Evolutionary conservation across 768 basidiomycete species (phyloP).

Genomic region (Rubroboletus satanas): DNA sequence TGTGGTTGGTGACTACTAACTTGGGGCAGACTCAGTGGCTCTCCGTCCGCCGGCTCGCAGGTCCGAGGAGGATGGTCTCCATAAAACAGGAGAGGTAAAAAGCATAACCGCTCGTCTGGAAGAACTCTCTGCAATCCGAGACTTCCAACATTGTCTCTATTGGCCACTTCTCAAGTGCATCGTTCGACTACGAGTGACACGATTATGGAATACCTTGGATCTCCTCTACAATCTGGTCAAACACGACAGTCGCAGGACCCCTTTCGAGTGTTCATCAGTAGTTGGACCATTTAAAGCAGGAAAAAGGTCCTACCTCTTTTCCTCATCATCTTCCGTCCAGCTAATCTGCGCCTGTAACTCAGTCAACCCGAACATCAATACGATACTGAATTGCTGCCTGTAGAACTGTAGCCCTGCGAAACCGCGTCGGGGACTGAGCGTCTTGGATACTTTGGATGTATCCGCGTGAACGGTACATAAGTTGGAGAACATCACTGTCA

Average conservation of each 20-base stretch:
- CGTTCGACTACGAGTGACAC: background rate
- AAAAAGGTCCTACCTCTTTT: conserved; percentile 16
- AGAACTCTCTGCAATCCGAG: background rate
- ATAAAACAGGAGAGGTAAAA: background rate
- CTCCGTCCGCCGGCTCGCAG: no score
- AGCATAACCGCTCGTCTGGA: background rate
- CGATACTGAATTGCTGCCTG: conserved; percentile 35
- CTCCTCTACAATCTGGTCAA: conserved; percentile 32
- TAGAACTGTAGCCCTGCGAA: conserved; percentile 31
- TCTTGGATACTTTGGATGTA: conserved; percentile 28
- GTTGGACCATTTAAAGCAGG: background rate
- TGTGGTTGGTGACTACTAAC: no score
- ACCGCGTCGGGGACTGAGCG: conserved; percentile 28
- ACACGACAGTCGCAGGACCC: conserved; percentile 32
- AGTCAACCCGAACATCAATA: conserved; percentile 42
- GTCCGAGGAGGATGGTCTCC: background rate
- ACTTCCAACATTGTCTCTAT: background rate
- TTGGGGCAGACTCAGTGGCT: no score
- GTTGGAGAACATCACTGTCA: conserved; percentile 27
- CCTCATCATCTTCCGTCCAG: conserved; percentile 38
- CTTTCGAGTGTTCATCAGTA: conserved; percentile 12
- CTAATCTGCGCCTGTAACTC: conserved; percentile 45
- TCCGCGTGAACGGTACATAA: conserved; percentile 24
- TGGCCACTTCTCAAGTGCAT: background rate
- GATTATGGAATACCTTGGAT: conserved; percentile 1